Evolutionary conservation across 345 rosid genomes (phyloP).

Genomic region (Rubroshorea leprosula): DNA sequence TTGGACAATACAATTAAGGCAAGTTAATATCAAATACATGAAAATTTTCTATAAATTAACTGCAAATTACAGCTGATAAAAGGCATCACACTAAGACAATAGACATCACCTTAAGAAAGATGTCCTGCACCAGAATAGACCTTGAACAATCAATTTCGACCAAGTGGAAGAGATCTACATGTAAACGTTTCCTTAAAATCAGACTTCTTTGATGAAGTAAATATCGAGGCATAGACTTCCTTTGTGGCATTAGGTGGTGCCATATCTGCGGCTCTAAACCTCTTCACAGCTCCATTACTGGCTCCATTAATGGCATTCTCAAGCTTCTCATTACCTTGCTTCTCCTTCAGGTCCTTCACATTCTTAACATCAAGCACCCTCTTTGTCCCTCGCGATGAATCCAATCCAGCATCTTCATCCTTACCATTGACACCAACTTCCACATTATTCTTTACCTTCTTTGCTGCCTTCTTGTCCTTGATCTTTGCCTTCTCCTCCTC

Average conservation of each 20-base stretch:
- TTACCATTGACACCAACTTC: slow-evolving; percentile 9
- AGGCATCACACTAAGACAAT: too few relatives aligned
- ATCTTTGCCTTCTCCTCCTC: slow-evolving; percentile 54
- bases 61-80: too few relatives aligned
- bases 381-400: slow-evolving; percentile 28
- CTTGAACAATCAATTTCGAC: slow-evolving; percentile 59
- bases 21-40: too few relatives aligned
- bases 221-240: slow-evolving; percentile 84
- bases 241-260: slow-evolving; percentile 78
- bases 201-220: slow-evolving; percentile 69
- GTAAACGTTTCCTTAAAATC: slow-evolving; percentile 70
- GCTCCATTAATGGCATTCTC: slow-evolving; percentile 23
- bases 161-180: slow-evolving; percentile 82
- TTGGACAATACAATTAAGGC: too few relatives aligned
- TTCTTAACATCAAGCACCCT: slow-evolving; percentile 32
- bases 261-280: slow-evolving; percentile 53
- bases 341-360: slow-evolving; percentile 36
- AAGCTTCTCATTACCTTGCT: slow-evolving; percentile 41
- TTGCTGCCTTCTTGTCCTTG: slow-evolving; percentile 46
- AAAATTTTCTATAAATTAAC: too few relatives aligned
- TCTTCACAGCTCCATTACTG: slow-evolving; percentile 40
- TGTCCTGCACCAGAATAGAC: neutral
- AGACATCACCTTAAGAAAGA: slow-evolving; percentile 11
- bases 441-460: slow-evolving; percentile 50
- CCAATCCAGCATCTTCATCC: neutral